Conservation (phyloP, 2,329 filamentous ascomycete genomes). For the Juglanconis juglandina region DNA sequence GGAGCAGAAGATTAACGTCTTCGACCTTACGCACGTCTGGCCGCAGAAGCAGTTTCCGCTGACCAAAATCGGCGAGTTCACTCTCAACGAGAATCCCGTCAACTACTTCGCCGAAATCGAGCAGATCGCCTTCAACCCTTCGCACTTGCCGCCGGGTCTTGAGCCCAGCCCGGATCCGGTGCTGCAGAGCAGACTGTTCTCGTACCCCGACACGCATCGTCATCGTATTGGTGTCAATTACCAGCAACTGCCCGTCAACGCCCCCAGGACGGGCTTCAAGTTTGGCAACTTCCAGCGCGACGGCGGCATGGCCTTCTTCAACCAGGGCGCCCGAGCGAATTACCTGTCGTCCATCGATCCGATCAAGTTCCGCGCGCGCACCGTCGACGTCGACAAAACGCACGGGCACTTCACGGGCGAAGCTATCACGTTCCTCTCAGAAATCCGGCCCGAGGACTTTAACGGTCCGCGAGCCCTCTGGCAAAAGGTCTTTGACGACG, state of each 20-base stretch:
- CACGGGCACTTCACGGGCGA: slow-evolving; percentile 37
- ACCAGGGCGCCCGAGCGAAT: slow-evolving; percentile 58
- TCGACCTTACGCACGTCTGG: slow-evolving; percentile 59
- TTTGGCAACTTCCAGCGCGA: slow-evolving; percentile 65
- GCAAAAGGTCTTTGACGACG: slow-evolving; percentile 60
- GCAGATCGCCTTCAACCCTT: slow-evolving; percentile 64
- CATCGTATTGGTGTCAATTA: slow-evolving; percentile 64
- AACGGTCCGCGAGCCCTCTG: slow-evolving; percentile 53
- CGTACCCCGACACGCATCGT: slow-evolving; percentile 60
- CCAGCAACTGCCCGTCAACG: slow-evolving; percentile 62
- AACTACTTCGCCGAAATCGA: slow-evolving; percentile 71
- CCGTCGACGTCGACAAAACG: slow-evolving; percentile 34
- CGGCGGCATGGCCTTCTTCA: slow-evolving; percentile 67
- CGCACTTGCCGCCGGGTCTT: slow-evolving; percentile 61
- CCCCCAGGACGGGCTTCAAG: slow-evolving; percentile 52
- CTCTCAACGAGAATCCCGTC: slow-evolving; percentile 51
- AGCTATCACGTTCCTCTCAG: slow-evolving; percentile 36
- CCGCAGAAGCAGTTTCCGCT: slow-evolving; percentile 51
- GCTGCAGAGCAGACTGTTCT: slow-evolving; percentile 58
- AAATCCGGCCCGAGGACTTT: slow-evolving; percentile 37
- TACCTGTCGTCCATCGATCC: slow-evolving; percentile 40
- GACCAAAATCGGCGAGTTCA: slow-evolving; percentile 49
- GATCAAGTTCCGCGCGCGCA: slow-evolving; percentile 32
- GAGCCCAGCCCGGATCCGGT: slow-evolving; percentile 61
- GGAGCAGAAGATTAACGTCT: slow-evolving; percentile 41